phyloP scores from a whole-genome alignment of 176 grass and related monocot genomes.

The Zizania latifolia region DNA sequence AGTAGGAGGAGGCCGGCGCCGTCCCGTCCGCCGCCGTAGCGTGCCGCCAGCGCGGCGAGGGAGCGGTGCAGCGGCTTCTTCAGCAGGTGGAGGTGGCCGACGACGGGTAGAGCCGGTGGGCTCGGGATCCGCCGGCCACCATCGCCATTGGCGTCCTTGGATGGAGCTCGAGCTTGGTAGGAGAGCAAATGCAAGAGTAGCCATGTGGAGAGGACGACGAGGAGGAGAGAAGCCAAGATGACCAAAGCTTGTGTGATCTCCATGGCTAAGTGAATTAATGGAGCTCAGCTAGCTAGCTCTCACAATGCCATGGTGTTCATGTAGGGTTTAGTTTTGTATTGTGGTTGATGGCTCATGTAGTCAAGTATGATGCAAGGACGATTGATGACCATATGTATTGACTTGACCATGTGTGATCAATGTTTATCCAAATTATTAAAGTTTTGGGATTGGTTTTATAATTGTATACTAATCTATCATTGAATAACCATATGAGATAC shows the following conservation, averaged over 20 bases:
- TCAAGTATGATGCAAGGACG: background rate
- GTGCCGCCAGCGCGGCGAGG: conserved; percentile 28
- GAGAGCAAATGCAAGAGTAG: background rate
- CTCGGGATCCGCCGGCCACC: conserved; percentile 20
- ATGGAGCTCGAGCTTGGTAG: background rate
- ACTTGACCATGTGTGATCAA: background rate
- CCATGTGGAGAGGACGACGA: background rate
- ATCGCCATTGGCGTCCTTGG: background rate
- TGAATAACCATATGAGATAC: background rate
- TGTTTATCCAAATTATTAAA: background rate
- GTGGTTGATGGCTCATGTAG: background rate
- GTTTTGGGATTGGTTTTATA: background rate
- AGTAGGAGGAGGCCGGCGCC: conserved; percentile 43
- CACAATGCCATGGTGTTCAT: background rate
- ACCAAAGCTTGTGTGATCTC: conserved; percentile 2
- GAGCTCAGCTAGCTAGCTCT: no score
- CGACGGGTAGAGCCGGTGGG: conserved; percentile 36
- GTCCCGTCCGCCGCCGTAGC: conserved; percentile 16
- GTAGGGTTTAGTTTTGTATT: background rate
- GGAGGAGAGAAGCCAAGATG: conserved; percentile 9
- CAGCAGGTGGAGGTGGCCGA: conserved; percentile 81
- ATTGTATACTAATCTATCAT: background rate
- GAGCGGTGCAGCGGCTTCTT: conserved; percentile 59
- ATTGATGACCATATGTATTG: background rate
- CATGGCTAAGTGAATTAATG: conserved; percentile 11